Percentiles rank a stretch among this genome's conserved stretches.
Conservation (phyloP, 805 yeast species). For the Candida verbasci region DNA sequence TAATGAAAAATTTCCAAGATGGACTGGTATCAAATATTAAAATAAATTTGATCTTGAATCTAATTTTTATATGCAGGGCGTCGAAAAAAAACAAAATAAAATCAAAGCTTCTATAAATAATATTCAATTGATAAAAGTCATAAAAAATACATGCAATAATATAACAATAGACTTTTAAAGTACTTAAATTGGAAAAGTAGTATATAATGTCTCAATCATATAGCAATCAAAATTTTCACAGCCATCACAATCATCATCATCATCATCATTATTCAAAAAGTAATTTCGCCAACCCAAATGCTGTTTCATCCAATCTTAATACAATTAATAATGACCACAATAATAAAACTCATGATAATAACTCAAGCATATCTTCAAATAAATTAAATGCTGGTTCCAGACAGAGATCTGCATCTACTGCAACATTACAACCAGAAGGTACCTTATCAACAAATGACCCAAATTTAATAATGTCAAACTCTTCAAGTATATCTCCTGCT, state of each 20-base stretch:
- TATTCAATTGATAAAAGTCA: too few species aligned
- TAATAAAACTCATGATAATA: background rate
- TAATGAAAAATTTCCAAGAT: too few species aligned
- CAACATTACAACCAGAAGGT: constrained; percentile 10
- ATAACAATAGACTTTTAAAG: too few species aligned
- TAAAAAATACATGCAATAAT: too few species aligned
- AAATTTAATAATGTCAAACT: constrained; percentile 5
- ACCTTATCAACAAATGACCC: constrained; percentile 8
- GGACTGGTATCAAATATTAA: too few species aligned
- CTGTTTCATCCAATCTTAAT: background rate
- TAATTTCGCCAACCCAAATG: background rate
- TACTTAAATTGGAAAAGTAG: too few species aligned
- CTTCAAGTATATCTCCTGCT: constrained; percentile 13
- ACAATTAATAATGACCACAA: background rate
- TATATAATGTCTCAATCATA: constrained; percentile 2
- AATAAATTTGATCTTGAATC: too few species aligned
- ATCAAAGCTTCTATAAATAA: too few species aligned
- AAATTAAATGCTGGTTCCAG: constrained; percentile 1
- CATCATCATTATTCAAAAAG: background rate
- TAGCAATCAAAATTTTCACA: background rate
- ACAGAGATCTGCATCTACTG: constrained; percentile 6
- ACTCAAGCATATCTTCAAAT: background rate
- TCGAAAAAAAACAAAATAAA: too few species aligned
- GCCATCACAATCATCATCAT: background rate
- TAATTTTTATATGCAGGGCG: too few species aligned